phyloP scores from a whole-genome alignment of 2,329 filamentous ascomycete species.

The Ustulina deusta region DNA sequence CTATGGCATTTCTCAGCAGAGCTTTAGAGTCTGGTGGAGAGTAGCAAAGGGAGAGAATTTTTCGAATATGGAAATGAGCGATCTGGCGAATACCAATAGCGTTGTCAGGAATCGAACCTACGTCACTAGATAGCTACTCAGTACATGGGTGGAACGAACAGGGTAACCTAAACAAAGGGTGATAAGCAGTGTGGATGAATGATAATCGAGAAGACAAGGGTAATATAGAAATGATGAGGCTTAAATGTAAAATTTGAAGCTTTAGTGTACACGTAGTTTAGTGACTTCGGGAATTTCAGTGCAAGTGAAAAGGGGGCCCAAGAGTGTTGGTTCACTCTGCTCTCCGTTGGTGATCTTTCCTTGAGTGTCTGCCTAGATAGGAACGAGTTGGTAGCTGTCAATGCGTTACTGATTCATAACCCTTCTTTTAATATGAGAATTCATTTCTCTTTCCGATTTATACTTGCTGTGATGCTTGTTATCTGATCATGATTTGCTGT shows the following conservation, averaged over 20 bases:
- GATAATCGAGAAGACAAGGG: background rate
- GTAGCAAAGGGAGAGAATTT: background rate
- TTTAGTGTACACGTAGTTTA: background rate
- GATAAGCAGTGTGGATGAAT: background rate
- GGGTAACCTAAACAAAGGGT: background rate
- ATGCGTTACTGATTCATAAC: background rate
- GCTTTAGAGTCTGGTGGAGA: background rate
- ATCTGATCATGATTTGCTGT: background rate
- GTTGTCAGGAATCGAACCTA: too few species aligned
- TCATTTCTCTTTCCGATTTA: background rate
- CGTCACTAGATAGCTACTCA: too few species aligned
- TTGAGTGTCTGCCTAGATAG: background rate
- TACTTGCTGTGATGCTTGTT: background rate
- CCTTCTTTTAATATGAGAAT: background rate
- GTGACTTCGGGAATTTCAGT: background rate
- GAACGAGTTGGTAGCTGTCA: background rate
- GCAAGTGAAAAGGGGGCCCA: background rate
- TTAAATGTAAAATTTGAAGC: background rate
- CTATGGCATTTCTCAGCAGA: background rate
- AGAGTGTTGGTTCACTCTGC: background rate
- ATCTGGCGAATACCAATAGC: too few species aligned
- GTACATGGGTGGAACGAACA: too few species aligned
- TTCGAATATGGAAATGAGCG: background rate
- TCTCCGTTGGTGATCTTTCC: background rate
- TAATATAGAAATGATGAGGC: background rate